Conservation (phyloP, 2,329 filamentous ascomycete genomes). For the Emergomyces orientalis region DNA sequence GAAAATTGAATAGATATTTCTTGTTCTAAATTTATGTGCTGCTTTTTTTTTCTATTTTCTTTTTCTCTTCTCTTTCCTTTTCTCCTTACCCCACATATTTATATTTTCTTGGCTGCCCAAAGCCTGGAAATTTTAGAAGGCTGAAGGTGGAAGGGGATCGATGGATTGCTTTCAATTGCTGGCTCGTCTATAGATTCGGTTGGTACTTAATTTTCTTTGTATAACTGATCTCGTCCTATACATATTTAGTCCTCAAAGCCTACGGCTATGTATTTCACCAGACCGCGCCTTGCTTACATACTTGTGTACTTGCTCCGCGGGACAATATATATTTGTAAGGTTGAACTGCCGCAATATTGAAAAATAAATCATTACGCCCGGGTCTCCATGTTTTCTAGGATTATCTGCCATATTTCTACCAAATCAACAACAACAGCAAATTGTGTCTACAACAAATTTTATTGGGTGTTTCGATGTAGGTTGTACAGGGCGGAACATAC, state of each 20-base stretch:
- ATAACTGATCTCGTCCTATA: background rate
- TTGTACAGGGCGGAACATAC: background rate
- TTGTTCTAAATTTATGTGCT: background rate
- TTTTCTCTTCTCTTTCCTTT: background rate
- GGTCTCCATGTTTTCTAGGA: background rate
- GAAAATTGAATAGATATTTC: slow-evolving; percentile 5
- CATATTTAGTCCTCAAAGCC: background rate
- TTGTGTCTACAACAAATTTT: background rate
- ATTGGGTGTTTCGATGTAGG: background rate
- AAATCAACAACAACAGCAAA: background rate
- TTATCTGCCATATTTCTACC: background rate
- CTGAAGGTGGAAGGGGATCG: background rate
- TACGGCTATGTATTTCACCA: background rate
- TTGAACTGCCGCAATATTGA: background rate
- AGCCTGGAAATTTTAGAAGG: background rate
- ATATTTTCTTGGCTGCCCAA: background rate
- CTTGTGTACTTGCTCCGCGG: background rate
- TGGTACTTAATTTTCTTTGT: background rate
- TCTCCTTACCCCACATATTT: background rate
- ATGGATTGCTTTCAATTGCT: background rate
- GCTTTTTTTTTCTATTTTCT: background rate
- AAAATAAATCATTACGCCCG: background rate
- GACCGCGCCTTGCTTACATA: background rate
- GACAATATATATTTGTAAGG: background rate
- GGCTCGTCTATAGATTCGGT: no score